phyloP scores from a whole-genome alignment of 208 protist species.

The Trypanosoma mega region DNA sequence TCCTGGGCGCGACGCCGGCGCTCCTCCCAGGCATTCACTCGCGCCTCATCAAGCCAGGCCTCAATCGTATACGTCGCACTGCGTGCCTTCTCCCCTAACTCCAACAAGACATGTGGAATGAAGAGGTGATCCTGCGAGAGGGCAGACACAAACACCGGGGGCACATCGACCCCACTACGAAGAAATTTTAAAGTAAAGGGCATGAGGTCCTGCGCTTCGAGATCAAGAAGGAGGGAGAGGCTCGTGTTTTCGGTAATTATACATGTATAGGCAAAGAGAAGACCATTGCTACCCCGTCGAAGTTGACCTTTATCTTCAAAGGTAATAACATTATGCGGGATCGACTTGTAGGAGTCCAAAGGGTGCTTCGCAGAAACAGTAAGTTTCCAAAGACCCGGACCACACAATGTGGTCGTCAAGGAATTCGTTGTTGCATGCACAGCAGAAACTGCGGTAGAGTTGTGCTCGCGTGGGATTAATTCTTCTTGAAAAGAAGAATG shows the following conservation, averaged over 20 bases:
- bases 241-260: conserved; percentile 51
- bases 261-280: conserved; percentile 66
- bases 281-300: conserved; percentile 40
- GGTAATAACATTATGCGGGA: conserved; percentile 37
- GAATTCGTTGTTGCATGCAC: not conserved
- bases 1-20: conserved; percentile 52
- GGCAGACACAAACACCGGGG: conserved; percentile 26
- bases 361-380: conserved; percentile 49
- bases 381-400: conserved; percentile 56
- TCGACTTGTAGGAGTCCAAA: conserved; percentile 47
- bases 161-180: conserved; percentile 17
- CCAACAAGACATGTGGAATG: conserved; percentile 51
- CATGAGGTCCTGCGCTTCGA: conserved; percentile 38
- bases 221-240: conserved; percentile 46
- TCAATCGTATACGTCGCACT: conserved; percentile 52
- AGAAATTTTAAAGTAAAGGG: conserved; percentile 47
- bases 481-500: too few relatives aligned
- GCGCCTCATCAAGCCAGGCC: conserved; percentile 41
- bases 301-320: conserved; percentile 49
- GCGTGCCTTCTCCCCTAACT: conserved; percentile 22
- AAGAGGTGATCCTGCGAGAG: conserved; percentile 48
- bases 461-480: conserved; percentile 6
- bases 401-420: conserved; percentile 24
- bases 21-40: conserved; percentile 53
- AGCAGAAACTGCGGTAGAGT: not conserved